Conservation (phyloP, 768 basidiomycete genomes). For the Lactarius quietus region DNA sequence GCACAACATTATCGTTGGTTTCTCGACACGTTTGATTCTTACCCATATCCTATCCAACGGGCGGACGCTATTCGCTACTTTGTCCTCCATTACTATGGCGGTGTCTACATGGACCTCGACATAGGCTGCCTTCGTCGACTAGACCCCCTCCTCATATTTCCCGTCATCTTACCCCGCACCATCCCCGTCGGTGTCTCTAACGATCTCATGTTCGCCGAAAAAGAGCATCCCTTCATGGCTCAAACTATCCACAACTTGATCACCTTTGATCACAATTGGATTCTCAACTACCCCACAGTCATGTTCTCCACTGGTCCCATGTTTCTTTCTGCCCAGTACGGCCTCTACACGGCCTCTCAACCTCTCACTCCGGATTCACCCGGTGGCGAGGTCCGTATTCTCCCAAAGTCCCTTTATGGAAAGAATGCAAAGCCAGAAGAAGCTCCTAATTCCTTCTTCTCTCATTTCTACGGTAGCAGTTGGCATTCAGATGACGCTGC, state of each 20-base stretch:
- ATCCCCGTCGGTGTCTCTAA: constrained; percentile 97
- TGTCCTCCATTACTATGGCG: constrained; percentile 91
- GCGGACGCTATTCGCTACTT: constrained; percentile 99
- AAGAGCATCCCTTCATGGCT: constrained; percentile 82
- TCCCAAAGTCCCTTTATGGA: constrained; percentile 96
- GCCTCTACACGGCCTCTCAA: constrained; percentile 73
- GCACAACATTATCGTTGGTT: constrained; percentile 87
- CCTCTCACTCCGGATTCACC: constrained; percentile 49
- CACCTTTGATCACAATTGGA: constrained; percentile 89
- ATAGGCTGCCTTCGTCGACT: constrained; percentile 86
- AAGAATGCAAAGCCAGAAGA: constrained; percentile 86
- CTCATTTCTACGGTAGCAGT: constrained; percentile 96
- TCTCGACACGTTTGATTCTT: constrained; percentile 88
- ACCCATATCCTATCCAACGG: constrained; percentile 89
- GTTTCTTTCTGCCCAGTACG: constrained; percentile 95
- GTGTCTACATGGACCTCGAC: constrained; percentile 95
- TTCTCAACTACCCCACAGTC: constrained; percentile 98
- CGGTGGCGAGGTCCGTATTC: constrained; percentile 76
- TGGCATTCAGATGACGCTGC: constrained; percentile 99
- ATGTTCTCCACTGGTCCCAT: constrained; percentile 99
- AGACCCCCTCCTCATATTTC: constrained; percentile 81
- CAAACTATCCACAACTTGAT: constrained; percentile 90
- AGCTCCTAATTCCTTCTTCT: constrained; percentile 89
- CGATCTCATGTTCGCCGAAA: constrained; percentile 91
- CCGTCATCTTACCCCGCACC: constrained; percentile 90